Percentiles rank a stretch among this genome's conserved stretches.
Conservation (phyloP, 495 filamentous ascomycete species). For the Aspergillus cristatus region DNA sequence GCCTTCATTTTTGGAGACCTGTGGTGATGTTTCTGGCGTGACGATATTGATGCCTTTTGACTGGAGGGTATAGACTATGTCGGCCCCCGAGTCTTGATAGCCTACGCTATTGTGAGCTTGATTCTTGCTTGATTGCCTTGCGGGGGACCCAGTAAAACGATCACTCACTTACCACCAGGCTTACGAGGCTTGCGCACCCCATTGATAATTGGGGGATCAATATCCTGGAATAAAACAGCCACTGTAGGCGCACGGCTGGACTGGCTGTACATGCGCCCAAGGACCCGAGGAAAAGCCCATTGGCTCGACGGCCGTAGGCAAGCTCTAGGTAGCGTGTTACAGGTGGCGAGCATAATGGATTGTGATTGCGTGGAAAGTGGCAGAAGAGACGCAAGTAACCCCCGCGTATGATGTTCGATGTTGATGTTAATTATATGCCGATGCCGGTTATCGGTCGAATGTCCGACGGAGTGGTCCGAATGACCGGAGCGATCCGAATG, state of each 20-base stretch:
- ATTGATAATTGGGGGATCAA: conserved; percentile 17
- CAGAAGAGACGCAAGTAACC: too few relatives aligned
- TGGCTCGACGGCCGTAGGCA: too few relatives aligned
- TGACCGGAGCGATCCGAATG: too few relatives aligned
- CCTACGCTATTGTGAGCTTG: conserved; percentile 8
- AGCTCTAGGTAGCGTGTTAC: too few relatives aligned
- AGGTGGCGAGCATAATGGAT: too few relatives aligned
- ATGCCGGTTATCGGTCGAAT: too few relatives aligned
- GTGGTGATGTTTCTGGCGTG: conserved; percentile 10
- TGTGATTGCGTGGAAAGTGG: too few relatives aligned
- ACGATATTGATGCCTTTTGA: conserved; percentile 10
- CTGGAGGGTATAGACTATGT: neutral
- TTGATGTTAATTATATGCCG: too few relatives aligned
- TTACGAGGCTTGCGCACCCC: conserved; percentile 17
- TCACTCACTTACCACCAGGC: conserved; percentile 15
- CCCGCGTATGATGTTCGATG: too few relatives aligned
- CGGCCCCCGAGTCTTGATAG: conserved; percentile 23
- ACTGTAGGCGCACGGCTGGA: conserved; percentile 5
- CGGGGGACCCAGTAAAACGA: too few relatives aligned
- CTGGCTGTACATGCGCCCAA: neutral
- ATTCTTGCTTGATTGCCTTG: neutral
- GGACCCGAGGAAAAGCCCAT: too few relatives aligned
- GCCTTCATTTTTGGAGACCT: conserved; percentile 10
- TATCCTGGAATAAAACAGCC: conserved; percentile 16
- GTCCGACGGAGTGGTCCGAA: too few relatives aligned